Evolutionary conservation across 768 basidiomycete species (phyloP), one percentile per base, ranked within the genome.

Genomic region (Lanmaoa rubissima): DNA sequence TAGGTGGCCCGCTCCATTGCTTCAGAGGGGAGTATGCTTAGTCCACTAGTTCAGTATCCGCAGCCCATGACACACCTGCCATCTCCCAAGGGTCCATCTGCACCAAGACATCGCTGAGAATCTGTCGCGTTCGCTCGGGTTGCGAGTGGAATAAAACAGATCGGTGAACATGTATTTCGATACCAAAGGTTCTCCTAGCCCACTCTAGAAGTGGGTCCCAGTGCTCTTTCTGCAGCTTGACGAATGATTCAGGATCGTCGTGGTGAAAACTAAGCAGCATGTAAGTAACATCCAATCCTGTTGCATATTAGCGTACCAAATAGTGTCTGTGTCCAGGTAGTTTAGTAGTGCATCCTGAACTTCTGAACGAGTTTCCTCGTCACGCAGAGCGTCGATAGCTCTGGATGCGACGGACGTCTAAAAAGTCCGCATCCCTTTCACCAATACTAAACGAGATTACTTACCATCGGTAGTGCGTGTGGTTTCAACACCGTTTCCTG

Each of bases 241-340:
- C 91, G 36, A 98, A 79, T 4, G 82, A 79, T 24, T 82, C 81
- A 9, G 94, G 93, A 59, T 85, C 77, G 46, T 90, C 82, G 67
- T 91, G 82, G 64, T 91, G 88, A 75, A 95, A 97, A 67, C 93
- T 95, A 65, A 31, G 14, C 6, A 57, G 5, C 11, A 10, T 31
- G 16, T 59, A 48, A 53, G 47, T 24, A 48, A 6, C 24, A 50
- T 56, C 21, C 51, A 43, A 42, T 51, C 21, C n/a, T 19, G 51
- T 16, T 14, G 19, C 13, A 40, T 26, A 21, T 21, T 14, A 53
- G 66, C 76, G 53, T 57, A 92, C 93, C 91, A 94, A 58, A 97
- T 82, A 1, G 97, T 94, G 70, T 99, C 97, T 2, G 96, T 98
- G 66, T 97, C 92, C 32, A 98, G 75, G 73, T 97, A 98, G 55